Evolutionary conservation across 441 rosid species (phyloP), one percentile per base, ranked within the genome.

Genomic region (Melastoma candidum): DNA sequence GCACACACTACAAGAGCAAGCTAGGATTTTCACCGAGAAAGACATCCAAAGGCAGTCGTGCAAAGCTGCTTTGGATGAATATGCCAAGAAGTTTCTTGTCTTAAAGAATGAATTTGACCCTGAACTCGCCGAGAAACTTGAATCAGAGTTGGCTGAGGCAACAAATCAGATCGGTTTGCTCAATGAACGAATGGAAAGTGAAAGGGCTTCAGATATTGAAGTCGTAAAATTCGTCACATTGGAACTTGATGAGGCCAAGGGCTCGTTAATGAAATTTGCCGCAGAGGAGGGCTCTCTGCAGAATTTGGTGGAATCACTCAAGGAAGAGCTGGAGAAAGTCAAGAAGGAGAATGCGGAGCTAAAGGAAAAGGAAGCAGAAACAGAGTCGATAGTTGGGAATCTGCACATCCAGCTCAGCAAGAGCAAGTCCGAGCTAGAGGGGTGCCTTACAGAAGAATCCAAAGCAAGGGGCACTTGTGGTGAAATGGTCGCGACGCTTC

Each of bases 231-330:
- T 63, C 11, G 86, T 84, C 52, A 83, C 85, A 47, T 72, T 65
- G 17, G 96, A 93, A 71, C 70, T 88, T 56, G 84, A 82, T 61
- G 92, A 73, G 47, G 95, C 95, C 12, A 86, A 81, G 63, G 86
- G 78, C 64, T 81, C 84, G 43, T 77, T 88, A 57, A 77, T 72
- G 65, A 83, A 81, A 57, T 65, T 93, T 3, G 80, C 76, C 5
- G 96, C 73, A 64, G 95, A 88, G 70, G 95, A 88, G 71, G 79
- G 63, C 63, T 73, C 79, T 25, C 71, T 88, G 74, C 70, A 70
- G 53, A 73, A 58, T 58, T 66, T 74, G 70, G 73, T 84, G 74
- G 90, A 83, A 48, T 77, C 95, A 60, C 86, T 86, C 27, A 82
- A 77, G 73, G 50, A 60, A 63, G 85, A 88, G 71, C 53, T 93